A percentile compares a stretch with the other conserved stretches of the same genome.
Evolutionary conservation across 371 early-diverging fungal genomes (phyloP).

Genomic region (Chytridium lagenaria): DNA sequence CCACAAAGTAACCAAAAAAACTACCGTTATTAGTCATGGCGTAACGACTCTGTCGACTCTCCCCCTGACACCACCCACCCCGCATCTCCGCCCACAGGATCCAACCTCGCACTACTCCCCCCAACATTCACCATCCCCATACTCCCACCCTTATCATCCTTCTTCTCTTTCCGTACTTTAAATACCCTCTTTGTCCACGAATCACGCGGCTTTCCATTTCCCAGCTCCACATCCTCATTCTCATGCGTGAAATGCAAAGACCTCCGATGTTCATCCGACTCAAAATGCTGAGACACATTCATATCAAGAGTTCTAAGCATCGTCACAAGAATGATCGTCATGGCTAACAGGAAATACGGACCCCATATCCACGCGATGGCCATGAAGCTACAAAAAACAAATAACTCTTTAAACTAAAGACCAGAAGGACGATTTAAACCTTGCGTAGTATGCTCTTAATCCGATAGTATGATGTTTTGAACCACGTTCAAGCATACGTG

Average conservation of each 20-base stretch:
- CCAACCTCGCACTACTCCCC: not conserved
- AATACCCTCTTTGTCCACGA: not conserved
- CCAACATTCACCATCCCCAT: not conserved
- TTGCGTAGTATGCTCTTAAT: conserved; percentile 29
- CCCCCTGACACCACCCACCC: not conserved
- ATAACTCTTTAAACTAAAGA: too few species aligned
- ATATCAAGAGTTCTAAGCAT: conserved; percentile 26
- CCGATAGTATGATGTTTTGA: conserved; percentile 31
- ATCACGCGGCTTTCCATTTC: not conserved
- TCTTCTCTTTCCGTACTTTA: not conserved
- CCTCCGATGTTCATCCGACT: not conserved
- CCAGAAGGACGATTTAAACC: not conserved
- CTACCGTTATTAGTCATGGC: too few species aligned
- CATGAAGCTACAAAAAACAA: not conserved
- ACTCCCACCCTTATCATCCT: not conserved
- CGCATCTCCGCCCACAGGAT: not conserved
- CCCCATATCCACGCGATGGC: conserved; percentile 31
- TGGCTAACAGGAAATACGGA: conserved; percentile 20
- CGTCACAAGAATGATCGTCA: conserved; percentile 13
- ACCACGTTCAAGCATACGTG: conserved; percentile 31
- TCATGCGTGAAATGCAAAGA: not conserved
- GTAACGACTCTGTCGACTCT: not conserved
- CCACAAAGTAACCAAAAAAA: too few species aligned
- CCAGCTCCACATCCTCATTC: not conserved
- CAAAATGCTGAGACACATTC: conserved; percentile 13